Conservation (phyloP, 768 basidiomycete species). For the Boletus vermiculosoides region DNA sequence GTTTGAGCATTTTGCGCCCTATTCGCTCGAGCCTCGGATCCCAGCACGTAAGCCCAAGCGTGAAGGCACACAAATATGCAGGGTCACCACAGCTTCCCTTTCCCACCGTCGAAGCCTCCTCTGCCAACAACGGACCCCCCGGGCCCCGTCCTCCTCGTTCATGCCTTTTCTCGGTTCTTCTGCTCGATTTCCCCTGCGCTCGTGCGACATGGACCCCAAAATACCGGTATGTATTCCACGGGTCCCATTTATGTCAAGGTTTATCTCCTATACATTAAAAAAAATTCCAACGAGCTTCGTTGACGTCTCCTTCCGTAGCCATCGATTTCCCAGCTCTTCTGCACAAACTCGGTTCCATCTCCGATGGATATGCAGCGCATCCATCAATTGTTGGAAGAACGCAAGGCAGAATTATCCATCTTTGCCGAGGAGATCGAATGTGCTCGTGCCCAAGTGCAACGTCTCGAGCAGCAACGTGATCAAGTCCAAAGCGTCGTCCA, state of each 20-base stretch:
- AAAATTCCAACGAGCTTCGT: background rate
- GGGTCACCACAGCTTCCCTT: background rate
- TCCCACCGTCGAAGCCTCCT: background rate
- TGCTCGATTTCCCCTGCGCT: background rate
- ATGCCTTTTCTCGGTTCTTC: conserved; percentile 9
- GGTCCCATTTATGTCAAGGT: background rate
- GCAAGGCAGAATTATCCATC: conserved; percentile 10
- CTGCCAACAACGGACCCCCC: too few species aligned
- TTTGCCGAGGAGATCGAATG: conserved; percentile 20
- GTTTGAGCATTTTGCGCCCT: background rate
- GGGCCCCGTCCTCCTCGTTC: background rate
- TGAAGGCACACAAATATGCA: background rate
- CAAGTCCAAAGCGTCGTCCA: conserved; percentile 14
- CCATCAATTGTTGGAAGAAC: conserved; percentile 15
- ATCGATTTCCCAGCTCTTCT: conserved; percentile 30
- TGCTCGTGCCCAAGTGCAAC: conserved; percentile 21
- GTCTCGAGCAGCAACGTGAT: conserved; percentile 19
- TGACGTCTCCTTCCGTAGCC: conserved; percentile 4
- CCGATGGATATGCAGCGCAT: conserved; percentile 21
- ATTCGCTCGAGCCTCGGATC: too few species aligned
- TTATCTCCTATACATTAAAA: background rate
- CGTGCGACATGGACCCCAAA: conserved; percentile 14
- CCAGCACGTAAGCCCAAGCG: conserved; percentile 1
- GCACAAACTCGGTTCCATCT: conserved; percentile 29
- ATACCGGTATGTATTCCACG: conserved; percentile 23